Evolutionary conservation across 768 basidiomycete species (phyloP), one percentile per base, ranked within the genome.

Genomic region (Lyophyllum decastes): DNA sequence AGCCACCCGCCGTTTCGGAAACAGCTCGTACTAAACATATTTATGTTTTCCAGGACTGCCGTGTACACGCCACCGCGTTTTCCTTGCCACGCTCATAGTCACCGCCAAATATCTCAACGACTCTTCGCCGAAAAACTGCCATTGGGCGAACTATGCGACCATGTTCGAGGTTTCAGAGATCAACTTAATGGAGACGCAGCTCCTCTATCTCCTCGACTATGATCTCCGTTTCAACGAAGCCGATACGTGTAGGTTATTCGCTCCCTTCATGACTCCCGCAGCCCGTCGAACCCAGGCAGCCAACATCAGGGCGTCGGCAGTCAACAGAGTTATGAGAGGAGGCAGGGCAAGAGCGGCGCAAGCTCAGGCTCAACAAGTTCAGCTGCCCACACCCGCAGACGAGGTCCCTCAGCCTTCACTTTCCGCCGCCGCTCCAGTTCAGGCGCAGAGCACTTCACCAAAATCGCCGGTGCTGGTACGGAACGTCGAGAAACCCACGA

Each of bases 91-190:
- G 0, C 88, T 99, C 65, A 98, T 99, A 73, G 90, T 94, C 41
- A 88, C 96, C 22, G 90, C 94, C 61, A 99, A 99, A 76, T 98
- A 98, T 73, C 86, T 98, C 68, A 97, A 99, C 73, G 94, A 95
- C 73, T 90, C 90, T n/a, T 89, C 90, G 45, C 93, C 93, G 2
- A 96, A 95, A 82, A 99, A 98, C 78, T 82, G 82, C 70, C 92
- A 97, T 78, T 99, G 96, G 96, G 84, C 88, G 55, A 75, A 76
- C 48, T 92, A 94, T 70, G 89, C 87, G 17, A 76, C 78, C 43
- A 66, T 91, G 61, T 95, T 93, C 76, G 86, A 90, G 68, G 75
- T 86, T 50, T 72, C 77, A 11, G 91, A 93, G 76, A 87, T 98
- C 72, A 97, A 95, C 73, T 81, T 95, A 60, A 98, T 98, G 96